phyloP scores from a whole-genome alignment of 2,329 filamentous ascomycete species.

The Ceratocystis cacaofunesta region DNA sequence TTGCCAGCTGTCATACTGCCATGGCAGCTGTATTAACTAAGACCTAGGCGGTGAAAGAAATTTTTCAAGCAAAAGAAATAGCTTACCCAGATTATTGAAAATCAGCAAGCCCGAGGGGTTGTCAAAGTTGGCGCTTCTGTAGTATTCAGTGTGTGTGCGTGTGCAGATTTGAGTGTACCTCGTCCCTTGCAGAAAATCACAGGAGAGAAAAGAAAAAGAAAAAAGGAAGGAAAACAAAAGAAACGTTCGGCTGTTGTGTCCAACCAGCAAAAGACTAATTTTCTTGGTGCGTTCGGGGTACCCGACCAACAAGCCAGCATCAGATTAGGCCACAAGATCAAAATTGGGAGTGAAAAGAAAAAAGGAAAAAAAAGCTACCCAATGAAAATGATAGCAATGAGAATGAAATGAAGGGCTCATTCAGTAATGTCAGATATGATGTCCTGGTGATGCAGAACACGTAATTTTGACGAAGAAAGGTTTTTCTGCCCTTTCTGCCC shows the following conservation, averaged over 20 bases:
- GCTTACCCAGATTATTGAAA: background rate
- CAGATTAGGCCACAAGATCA: constrained; percentile 3
- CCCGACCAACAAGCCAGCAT: background rate
- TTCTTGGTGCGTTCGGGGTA: background rate
- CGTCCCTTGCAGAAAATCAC: no score
- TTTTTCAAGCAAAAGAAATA: background rate
- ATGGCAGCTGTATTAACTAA: no score
- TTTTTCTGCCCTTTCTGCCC: background rate
- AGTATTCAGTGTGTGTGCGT: no score
- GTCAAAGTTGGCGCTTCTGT: no score
- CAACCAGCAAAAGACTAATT: background rate
- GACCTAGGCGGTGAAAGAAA: background rate
- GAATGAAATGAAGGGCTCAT: background rate
- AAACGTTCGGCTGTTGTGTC: background rate
- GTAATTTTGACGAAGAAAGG: background rate
- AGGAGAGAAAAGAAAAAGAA: background rate
- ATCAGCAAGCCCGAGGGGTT: no score
- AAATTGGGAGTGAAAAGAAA: background rate
- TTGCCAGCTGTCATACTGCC: background rate
- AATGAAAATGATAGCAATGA: background rate
- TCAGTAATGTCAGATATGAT: no score
- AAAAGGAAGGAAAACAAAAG: background rate
- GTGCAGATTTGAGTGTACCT: no score
- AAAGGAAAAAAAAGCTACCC: background rate
- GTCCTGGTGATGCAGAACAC: no score